phyloP scores from a whole-genome alignment of 2,329 filamentous ascomycete species.

The Trichophyton benhamiae region DNA sequence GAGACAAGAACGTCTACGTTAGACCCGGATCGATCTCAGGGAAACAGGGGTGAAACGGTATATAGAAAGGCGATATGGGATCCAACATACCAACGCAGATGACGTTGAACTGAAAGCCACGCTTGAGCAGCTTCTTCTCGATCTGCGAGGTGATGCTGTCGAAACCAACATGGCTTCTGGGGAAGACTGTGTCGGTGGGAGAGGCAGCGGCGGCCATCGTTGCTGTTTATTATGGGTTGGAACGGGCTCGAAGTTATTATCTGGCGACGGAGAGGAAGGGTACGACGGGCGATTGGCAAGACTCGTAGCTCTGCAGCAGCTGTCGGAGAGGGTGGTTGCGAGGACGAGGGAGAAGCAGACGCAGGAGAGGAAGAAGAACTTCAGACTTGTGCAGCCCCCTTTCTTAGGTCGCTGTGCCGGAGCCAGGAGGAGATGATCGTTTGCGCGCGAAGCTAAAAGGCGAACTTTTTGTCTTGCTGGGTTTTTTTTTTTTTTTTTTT shows the following conservation, averaged over 20 bases:
- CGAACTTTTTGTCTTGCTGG: too few species aligned
- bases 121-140: slow-evolving; percentile 98
- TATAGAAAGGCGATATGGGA: neutral
- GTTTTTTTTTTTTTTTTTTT: neutral
- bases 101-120: slow-evolving; percentile 99
- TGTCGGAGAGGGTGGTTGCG: neutral
- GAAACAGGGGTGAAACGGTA: neutral
- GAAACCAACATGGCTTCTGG: slow-evolving; percentile 98
- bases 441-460: neutral
- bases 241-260: neutral
- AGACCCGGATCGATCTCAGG: neutral
- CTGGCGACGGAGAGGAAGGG: neutral
- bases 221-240: neutral
- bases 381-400: neutral
- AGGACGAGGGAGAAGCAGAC: too few species aligned
- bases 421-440: neutral
- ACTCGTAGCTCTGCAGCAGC: neutral
- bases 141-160: slow-evolving; percentile 99
- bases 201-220: slow-evolving; percentile 11
- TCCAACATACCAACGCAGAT: slow-evolving; percentile 85
- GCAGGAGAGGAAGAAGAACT: too few species aligned
- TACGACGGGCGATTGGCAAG: neutral
- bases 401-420: neutral
- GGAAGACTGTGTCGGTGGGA: slow-evolving; percentile 48
- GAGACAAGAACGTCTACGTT: neutral